These are phyloP conservation scores for Thielaviopsis euricoi DNA, from an alignment of 2,329 filamentous ascomycete species.

Conservation along the genomic window DNA sequence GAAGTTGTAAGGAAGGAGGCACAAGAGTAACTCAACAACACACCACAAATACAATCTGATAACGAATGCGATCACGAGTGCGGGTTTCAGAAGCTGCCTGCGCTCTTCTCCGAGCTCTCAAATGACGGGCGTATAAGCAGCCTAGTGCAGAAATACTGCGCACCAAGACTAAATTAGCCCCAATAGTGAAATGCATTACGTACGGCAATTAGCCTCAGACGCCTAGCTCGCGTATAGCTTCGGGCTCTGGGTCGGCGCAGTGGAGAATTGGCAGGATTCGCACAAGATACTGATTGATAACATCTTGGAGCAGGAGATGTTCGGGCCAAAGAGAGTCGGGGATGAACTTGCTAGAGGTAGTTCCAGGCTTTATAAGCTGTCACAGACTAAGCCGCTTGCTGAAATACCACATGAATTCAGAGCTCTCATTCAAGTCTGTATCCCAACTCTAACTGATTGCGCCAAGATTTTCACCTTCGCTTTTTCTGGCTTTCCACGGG, in stretches of 20 bases:
- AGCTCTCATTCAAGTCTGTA: not conserved
- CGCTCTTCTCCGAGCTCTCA: not conserved
- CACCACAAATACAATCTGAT: not conserved
- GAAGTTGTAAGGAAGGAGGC: not conserved
- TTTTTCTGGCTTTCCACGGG: no score
- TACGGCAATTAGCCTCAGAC: not conserved
- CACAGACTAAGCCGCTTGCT: not conserved
- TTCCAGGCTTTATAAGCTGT: no score
- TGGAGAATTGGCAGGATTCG: not conserved
- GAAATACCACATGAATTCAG: not conserved
- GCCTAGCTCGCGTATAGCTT: not conserved
- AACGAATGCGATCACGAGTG: not conserved
- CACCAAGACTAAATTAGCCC: not conserved
- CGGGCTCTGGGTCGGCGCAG: not conserved
- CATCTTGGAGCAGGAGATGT: no score
- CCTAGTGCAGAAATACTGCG: not conserved
- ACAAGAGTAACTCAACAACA: not conserved
- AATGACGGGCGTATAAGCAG: not conserved
- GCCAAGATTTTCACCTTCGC: not conserved
- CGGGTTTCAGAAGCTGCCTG: not conserved
- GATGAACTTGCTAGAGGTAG: not conserved
- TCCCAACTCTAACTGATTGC: no score
- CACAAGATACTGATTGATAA: not conserved
- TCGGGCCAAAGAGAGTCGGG: not conserved
- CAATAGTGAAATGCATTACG: not conserved